phyloP scores from a whole-genome alignment of 441 rosid genomes.

The Viola pubescens region DNA sequence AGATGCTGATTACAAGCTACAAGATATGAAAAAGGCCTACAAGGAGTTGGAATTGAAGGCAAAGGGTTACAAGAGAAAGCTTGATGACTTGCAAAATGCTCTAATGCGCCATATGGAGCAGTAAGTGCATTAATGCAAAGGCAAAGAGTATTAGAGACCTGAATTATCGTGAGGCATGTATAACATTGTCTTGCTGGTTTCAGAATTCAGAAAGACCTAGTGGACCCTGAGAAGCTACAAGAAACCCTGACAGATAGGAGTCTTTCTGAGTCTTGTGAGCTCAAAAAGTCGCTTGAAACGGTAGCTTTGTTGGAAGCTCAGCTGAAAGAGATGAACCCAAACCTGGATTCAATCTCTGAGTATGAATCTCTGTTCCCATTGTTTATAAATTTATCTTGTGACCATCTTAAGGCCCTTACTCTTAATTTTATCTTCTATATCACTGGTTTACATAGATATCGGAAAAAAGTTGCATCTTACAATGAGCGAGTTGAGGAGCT shows the following conservation, averaged over 20 bases:
- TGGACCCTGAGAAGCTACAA: slow-evolving; percentile 86
- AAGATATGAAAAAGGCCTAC: slow-evolving; percentile 67
- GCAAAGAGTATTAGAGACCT: slow-evolving; percentile 2
- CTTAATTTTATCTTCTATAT: slow-evolving; percentile 16
- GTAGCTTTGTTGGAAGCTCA: slow-evolving; percentile 76
- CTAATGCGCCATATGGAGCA: slow-evolving; percentile 74
- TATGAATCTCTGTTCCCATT: slow-evolving; percentile 27
- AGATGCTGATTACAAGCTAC: slow-evolving; percentile 68
- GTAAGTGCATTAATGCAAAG: slow-evolving; percentile 39
- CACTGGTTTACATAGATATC: slow-evolving; percentile 41
- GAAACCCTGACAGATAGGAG: slow-evolving; percentile 51
- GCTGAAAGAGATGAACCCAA: slow-evolving; percentile 87
- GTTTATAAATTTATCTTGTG: not conserved
- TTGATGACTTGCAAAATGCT: slow-evolving; percentile 67
- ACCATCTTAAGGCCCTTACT: not conserved
- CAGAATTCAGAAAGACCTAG: slow-evolving; percentile 90
- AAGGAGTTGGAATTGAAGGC: slow-evolving; percentile 80
- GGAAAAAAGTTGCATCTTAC: slow-evolving; percentile 61
- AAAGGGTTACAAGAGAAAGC: slow-evolving; percentile 73
- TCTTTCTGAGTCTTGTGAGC: slow-evolving; percentile 48
- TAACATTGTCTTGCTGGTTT: slow-evolving; percentile 26
- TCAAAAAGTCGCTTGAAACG: slow-evolving; percentile 73
- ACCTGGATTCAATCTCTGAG: slow-evolving; percentile 95
- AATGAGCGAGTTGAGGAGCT: slow-evolving; percentile 80
- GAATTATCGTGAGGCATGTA: slow-evolving; percentile 13